Conservation (phyloP, 495 filamentous ascomycete species). For the Lindgomyces ingoldianus region DNA sequence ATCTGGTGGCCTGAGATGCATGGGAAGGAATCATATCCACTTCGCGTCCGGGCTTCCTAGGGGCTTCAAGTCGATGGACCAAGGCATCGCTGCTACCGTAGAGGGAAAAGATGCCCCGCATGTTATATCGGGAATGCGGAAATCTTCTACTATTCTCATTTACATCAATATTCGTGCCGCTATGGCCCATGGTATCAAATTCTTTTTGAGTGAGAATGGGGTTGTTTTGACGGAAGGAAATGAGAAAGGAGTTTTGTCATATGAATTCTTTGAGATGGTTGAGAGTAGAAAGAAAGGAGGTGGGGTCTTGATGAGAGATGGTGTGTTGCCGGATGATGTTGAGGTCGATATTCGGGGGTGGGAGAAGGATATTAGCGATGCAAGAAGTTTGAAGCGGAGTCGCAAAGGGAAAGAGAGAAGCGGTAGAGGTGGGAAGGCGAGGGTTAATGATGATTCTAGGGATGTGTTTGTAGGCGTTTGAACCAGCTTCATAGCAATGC, state of each 20-base stretch:
- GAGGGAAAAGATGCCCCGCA: constrained; percentile 33
- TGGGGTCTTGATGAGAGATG: constrained; percentile 42
- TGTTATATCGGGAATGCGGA: constrained; percentile 85
- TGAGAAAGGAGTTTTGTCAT: constrained; percentile 40
- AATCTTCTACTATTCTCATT: constrained; percentile 73
- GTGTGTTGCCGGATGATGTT: constrained; percentile 34
- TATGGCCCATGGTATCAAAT: constrained; percentile 65
- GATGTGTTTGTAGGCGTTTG: constrained; percentile 28
- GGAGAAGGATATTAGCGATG: constrained; percentile 24
- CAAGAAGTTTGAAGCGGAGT: constrained; percentile 8
- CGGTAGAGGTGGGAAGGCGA: constrained; percentile 19
- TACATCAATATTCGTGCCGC: constrained; percentile 74
- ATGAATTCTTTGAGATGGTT: constrained; percentile 44
- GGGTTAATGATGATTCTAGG: constrained; percentile 26
- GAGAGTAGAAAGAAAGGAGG: constrained; percentile 40
- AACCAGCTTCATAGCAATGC: too few relatives aligned
- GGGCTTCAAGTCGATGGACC: constrained; percentile 39
- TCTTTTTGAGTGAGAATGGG: constrained; percentile 86
- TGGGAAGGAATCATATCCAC: constrained; percentile 85
- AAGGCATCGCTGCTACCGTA: neutral
- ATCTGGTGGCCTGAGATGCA: constrained; percentile 73
- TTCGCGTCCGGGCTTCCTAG: constrained; percentile 70
- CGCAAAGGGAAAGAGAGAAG: constrained; percentile 15
- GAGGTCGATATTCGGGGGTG: constrained; percentile 26
- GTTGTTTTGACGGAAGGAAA: constrained; percentile 50